A percentile compares a stretch with the other conserved stretches of the same genome.
phyloP scores from a whole-genome alignment of 495 filamentous ascomycete species.

The Cercophora newfieldiana region DNA sequence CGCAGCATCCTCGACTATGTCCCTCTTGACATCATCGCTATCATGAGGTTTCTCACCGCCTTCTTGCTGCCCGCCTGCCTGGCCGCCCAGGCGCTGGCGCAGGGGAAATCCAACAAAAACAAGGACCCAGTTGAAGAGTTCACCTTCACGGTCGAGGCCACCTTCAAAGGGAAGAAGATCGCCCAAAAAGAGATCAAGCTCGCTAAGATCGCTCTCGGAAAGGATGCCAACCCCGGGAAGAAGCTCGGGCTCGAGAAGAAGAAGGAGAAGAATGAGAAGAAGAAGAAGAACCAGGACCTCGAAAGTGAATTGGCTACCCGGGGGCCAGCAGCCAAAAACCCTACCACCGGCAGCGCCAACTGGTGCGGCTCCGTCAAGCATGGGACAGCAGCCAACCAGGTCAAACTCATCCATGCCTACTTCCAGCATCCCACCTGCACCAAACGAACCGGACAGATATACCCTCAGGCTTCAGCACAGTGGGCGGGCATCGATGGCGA shows the following conservation, averaged over 20 bases:
- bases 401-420: constrained; percentile 28
- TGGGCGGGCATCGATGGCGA: constrained; percentile 38
- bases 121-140: constrained; percentile 23
- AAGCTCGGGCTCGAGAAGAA: constrained; percentile 5
- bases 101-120: not conserved
- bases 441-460: constrained; percentile 22
- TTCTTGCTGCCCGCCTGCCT: constrained; percentile 1
- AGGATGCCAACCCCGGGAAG: not conserved
- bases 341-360: constrained; percentile 26
- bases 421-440: constrained; percentile 30
- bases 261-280: not conserved
- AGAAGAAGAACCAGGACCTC: not conserved
- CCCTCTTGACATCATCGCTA: not conserved
- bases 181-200: constrained; percentile 28
- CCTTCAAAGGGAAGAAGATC: constrained; percentile 26
- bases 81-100: constrained; percentile 1
- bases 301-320: not conserved
- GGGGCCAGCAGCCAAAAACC: constrained; percentile 3
- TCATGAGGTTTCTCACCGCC: not conserved
- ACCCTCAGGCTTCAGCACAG: constrained; percentile 30
- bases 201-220: constrained; percentile 9
- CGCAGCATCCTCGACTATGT: not conserved
- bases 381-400: constrained; percentile 22
- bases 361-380: constrained; percentile 34
- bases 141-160: constrained; percentile 25